phyloP scores from a whole-genome alignment of 2,329 filamentous ascomycete species.

The Akanthomyces lecanii region DNA sequence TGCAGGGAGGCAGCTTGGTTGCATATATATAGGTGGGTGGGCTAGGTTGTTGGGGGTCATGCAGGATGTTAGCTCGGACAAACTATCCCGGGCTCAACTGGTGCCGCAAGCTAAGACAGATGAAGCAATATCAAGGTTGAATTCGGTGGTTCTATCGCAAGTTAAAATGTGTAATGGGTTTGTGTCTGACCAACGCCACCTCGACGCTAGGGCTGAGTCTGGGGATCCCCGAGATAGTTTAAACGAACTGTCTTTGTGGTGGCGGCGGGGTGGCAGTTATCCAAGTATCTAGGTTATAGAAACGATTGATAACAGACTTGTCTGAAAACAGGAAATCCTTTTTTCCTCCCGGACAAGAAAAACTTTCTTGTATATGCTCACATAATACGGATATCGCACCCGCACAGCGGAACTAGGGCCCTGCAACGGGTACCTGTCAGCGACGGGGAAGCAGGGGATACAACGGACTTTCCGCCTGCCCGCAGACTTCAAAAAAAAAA shows the following conservation, averaged over 20 bases:
- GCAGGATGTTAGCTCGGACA: not conserved
- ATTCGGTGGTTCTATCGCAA: not conserved
- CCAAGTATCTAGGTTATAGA: not conserved
- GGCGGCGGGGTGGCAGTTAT: not conserved
- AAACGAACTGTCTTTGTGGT: not conserved
- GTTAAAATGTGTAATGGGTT: constrained; percentile 9
- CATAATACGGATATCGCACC: not conserved
- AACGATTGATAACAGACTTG: not conserved
- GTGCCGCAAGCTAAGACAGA: too few species aligned
- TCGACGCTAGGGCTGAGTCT: not conserved
- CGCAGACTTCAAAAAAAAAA: not conserved
- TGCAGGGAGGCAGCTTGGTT: too few species aligned
- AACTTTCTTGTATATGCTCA: not conserved
- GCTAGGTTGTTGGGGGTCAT: not conserved
- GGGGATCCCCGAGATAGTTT: not conserved
- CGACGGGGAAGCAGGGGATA: not conserved
- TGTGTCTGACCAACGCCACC: not conserved
- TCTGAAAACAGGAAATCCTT: not conserved
- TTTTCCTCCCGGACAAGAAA: not conserved
- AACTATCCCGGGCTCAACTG: not conserved
- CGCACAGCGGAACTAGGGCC: not conserved
- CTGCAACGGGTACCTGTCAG: not conserved
- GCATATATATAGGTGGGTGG: not conserved
- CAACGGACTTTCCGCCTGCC: not conserved
- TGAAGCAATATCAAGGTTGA: too few species aligned